Conservation (phyloP, 208 protist species). For the Acanthamoeba quina region DNA sequence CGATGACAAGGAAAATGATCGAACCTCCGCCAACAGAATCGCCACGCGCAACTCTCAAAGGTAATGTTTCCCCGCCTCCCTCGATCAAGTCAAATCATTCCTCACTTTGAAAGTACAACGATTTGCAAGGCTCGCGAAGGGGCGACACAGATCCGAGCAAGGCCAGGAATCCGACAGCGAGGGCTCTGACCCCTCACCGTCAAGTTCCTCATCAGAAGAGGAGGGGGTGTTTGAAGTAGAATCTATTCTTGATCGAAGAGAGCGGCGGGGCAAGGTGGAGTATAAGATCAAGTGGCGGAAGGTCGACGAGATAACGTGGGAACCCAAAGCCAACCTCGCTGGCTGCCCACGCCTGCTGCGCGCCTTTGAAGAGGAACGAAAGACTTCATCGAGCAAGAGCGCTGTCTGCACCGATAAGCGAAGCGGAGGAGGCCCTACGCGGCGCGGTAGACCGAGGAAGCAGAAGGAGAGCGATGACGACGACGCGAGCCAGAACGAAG, state of each 20-base stretch:
- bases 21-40: no score
- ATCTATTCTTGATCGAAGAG: conserved; percentile 29
- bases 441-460: no score
- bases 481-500: not conserved
- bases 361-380: not conserved
- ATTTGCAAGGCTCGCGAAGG: not conserved
- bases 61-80: no score
- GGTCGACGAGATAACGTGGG: not conserved
- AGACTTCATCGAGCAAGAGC: not conserved
- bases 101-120: no score
- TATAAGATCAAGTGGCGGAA: conserved; percentile 16
- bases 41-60: no score
- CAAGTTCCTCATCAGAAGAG: not conserved
- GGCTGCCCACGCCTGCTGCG: conserved; percentile 3
- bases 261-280: conserved; percentile 1
- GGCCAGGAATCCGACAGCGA: conserved; percentile 16
- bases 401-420: not conserved
- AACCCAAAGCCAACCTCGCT: not conserved
- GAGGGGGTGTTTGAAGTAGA: conserved; percentile 23
- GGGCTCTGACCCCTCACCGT: not conserved
- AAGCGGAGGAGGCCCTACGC: not conserved
- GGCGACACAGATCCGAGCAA: not conserved
- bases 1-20: no score
- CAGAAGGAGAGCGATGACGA: not conserved
- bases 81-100: no score